Evolutionary conservation across 129 eudicot species (phyloP).

Genomic region (Lactuca sativa): DNA sequence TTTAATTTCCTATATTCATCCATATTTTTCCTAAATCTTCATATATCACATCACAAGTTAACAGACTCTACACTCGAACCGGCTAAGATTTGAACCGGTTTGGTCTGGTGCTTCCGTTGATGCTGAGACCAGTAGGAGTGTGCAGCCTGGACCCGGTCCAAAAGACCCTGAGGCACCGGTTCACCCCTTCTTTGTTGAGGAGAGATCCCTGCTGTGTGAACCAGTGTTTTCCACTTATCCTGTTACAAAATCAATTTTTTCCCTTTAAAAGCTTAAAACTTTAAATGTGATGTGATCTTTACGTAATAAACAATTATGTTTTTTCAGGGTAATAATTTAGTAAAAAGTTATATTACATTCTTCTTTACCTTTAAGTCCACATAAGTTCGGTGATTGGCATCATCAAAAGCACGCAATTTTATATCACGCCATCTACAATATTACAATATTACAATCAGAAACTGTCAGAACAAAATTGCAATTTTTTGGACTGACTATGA

Average conservation of each 20-base stretch:
- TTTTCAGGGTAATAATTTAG: not conserved
- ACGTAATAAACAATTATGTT: not conserved
- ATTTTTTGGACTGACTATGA: no score
- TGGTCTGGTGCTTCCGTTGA: slow-evolving; percentile 52
- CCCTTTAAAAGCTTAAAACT: not conserved
- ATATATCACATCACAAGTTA: slow-evolving; percentile 6
- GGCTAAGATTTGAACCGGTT: slow-evolving; percentile 42
- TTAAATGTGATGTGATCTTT: not conserved
- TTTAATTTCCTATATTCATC: not conserved
- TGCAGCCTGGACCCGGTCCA: slow-evolving; percentile 76
- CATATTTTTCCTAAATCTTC: not conserved
- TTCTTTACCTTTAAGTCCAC: slow-evolving; percentile 81
- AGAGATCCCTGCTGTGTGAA: slow-evolving; percentile 50
- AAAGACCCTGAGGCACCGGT: slow-evolving; percentile 81
- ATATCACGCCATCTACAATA: slow-evolving; percentile 86
- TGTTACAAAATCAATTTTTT: slow-evolving; percentile 17
- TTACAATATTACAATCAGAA: slow-evolving; percentile 30
- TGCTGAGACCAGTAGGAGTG: slow-evolving; percentile 80
- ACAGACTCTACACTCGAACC: slow-evolving; percentile 20
- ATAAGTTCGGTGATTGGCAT: slow-evolving; percentile 74
- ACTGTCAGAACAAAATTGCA: no score
- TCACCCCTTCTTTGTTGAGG: slow-evolving; percentile 94
- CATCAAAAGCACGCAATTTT: slow-evolving; percentile 68
- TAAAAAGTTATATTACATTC: slow-evolving; percentile 13
- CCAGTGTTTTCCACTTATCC: slow-evolving; percentile 97